Evolutionary conservation across 2,329 filamentous ascomycete genomes (phyloP), one percentile per base, ranked within the genome.

Genomic region (Microsporum canis): DNA sequence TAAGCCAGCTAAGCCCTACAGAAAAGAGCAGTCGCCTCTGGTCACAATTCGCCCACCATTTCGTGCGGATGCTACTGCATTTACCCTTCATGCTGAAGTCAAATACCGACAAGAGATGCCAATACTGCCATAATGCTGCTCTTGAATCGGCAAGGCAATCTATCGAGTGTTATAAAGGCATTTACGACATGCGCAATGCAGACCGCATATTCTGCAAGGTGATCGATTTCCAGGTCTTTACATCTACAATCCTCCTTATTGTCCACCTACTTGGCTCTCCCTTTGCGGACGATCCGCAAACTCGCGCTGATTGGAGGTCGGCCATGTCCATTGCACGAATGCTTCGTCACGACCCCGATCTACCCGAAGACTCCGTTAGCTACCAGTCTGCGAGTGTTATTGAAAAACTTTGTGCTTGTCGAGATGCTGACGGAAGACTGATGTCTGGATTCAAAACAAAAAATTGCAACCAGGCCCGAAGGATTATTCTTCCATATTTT

Each of bases 201-300:
- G 34, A 66, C 66, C 14, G 69, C 68, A 10, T 68, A 73, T 66
- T 76, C 7, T 79, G 78, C 68, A 78, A 79, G 51, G 64, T 79
- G 39, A 70, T 77, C 55, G 79, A 81, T 62, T 81, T 80, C 57
- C 69, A 76, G 58, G 73, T 73, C 1, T 80, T 81, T 63, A 78
- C 71, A 1, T 73, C 75, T 3, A 73, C 76, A 12, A 73, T 79
- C 65, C 69, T 79, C 0, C 64, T 81, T 3, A 66, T 77, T 2
- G 67, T 79, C 38, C 75, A 79, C 59, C 64, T 79, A 12, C 68
- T 78, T 27, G 72, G 72, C n/a, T 71, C 55, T 7, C 55, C 55
- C 4, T 38, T 38, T 12, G 31, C 33, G 17, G n/a, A 57, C 7
- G 55, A 57, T 10, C 55, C 33, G 33, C 33, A 57, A 17, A 57